These are phyloP conservation scores for Knufia petricola DNA, from an alignment of 2,329 filamentous ascomycete species.

Conservation along the genomic window DNA sequence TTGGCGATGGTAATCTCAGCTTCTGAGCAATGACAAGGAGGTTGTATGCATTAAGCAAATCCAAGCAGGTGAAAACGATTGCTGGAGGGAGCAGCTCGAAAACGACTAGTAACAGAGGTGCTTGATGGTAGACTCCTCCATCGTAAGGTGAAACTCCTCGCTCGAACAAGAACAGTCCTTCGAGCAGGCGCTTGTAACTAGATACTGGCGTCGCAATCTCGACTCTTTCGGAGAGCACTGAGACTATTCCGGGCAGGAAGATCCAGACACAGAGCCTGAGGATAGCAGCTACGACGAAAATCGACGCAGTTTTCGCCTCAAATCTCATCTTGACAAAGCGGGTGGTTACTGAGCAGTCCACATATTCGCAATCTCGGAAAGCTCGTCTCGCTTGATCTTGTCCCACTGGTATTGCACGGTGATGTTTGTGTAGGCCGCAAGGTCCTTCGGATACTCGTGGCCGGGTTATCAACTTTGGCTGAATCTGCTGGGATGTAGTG, in stretches of 20 bases:
- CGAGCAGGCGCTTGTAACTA: constrained; percentile 97
- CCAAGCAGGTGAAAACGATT: constrained; percentile 69
- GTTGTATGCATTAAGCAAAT: constrained; percentile 72
- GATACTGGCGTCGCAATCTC: constrained; percentile 95
- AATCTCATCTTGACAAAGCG: constrained; percentile 37
- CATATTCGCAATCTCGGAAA: too few species aligned
- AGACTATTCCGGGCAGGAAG: constrained; percentile 71
- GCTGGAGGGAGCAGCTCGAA: constrained; percentile 84
- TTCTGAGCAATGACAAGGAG: constrained; percentile 59
- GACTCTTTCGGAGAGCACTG: constrained; percentile 78
- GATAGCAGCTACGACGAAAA: constrained; percentile 67
- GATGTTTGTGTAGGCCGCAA: too few species aligned
- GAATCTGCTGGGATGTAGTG: too few species aligned
- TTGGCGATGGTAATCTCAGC: constrained; percentile 16
- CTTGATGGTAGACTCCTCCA: constrained; percentile 76
- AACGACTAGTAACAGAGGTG: constrained; percentile 79
- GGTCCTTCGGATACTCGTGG: too few species aligned
- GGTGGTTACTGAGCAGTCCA: constrained; percentile 11
- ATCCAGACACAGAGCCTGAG: constrained; percentile 72
- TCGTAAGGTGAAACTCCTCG: constrained; percentile 96
- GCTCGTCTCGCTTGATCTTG: too few species aligned
- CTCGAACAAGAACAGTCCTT: constrained; percentile 90
- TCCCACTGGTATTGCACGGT: too few species aligned
- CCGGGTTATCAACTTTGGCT: too few species aligned
- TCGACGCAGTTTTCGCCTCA: constrained; percentile 50